Base-by-base conservation (phyloP, 192 early-diverging fungal species). In the Umbelopsis isabellina region DNA sequence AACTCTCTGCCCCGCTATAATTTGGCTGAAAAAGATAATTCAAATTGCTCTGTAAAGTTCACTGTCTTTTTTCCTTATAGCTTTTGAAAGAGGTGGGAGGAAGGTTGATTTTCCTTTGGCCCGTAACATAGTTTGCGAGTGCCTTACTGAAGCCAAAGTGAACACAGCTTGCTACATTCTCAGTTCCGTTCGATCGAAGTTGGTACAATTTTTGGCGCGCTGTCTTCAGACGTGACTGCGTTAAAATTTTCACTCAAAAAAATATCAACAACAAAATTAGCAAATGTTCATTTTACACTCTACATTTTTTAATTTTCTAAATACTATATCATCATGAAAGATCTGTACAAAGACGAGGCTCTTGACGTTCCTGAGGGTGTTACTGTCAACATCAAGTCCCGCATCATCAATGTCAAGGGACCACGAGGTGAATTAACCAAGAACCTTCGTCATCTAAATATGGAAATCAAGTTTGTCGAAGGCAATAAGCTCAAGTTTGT, bases 371-470 rank as follows among this genome's bases (percentile, higher is more conserved):
- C 94, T 52, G 89, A 89, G 71, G 90, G 87, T 61, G 93, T 98
- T 65, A 83, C 80, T 48, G 83, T 98, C 37, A 80, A 85, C 66
- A 77, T 93, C 83, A 95, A 98, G 91, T 78, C 96, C 55, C 94
- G 96, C 75, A 69, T 81, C 23, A 87, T 96, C 73, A 86, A 77
- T 66, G 91, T 98, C 45, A 92, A 88, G 67, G 96, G 96, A 10
- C 92, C 92, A 74, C 92, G 96, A 71, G 96, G 96, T 69, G 82
- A 81, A 46, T 82, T 98, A 73, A 82, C 66, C 71, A 94, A 93
- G 89, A 87, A 90, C 81, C 87, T 98, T 84, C 85, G 90, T 76
- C 96, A 98, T 87, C 84, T 94, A 68, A 87, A 94, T 84, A 84
- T 95, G 79, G 94, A 98, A 77, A 86, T 95, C 70, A 82, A 85